Percentiles rank a stretch among this genome's conserved stretches.
phyloP scores from a whole-genome alignment of 768 basidiomycete genomes.

The Coprinopsis cinerea region DNA sequence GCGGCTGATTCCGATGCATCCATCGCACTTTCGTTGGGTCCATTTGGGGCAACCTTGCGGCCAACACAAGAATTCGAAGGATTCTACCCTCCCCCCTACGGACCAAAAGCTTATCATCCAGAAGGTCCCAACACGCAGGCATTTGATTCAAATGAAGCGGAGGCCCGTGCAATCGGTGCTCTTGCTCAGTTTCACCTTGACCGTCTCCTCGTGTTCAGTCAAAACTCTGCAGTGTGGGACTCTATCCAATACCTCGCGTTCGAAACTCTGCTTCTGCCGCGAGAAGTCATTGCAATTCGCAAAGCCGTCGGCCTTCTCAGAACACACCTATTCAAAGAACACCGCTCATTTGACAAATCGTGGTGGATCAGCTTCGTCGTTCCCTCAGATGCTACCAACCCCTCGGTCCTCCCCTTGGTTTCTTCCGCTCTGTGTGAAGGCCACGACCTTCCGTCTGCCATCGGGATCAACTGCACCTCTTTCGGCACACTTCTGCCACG shows the following conservation, averaged over 20 bases:
- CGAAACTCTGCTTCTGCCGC: constrained; percentile 67
- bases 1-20: constrained; percentile 19
- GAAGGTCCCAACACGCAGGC: constrained; percentile 33
- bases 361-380: constrained; percentile 77
- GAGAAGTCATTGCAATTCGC: constrained; percentile 63
- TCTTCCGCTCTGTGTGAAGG: constrained; percentile 12
- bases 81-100: constrained; percentile 70
- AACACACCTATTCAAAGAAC: constrained; percentile 11
- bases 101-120: constrained; percentile 42
- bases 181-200: constrained; percentile 59
- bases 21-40: constrained; percentile 55
- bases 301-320: constrained; percentile 44
- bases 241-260: constrained; percentile 62
- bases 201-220: constrained; percentile 49
- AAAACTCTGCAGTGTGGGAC: constrained; percentile 45
- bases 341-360: constrained; percentile 37
- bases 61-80: constrained; percentile 73
- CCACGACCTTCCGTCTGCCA: constrained; percentile 36
- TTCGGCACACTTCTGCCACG: constrained; percentile 37
- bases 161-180: constrained; percentile 39
- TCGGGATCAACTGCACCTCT: constrained; percentile 75
- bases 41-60: constrained; percentile 61
- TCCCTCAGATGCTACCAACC: constrained; percentile 28
- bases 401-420: constrained; percentile 13
- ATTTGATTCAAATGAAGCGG: constrained; percentile 29